Percentiles rank a stretch among this genome's conserved stretches.
phyloP scores from a whole-genome alignment of 805 yeast species.

The Millerozyma acaciae region DNA sequence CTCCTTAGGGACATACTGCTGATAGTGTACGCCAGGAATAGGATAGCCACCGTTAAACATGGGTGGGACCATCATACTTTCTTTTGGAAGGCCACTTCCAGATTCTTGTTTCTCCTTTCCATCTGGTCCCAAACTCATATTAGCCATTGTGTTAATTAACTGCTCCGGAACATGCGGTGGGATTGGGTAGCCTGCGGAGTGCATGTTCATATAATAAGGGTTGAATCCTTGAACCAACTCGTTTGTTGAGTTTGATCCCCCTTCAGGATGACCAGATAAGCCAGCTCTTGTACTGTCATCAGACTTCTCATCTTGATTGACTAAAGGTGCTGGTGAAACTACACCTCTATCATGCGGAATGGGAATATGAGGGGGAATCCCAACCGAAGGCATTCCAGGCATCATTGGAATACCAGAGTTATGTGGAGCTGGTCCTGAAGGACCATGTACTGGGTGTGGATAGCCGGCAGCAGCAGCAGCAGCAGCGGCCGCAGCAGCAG shows the following conservation, averaged over 20 bases:
- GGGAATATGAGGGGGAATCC: conserved; percentile 6
- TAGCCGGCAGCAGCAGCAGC: conserved; percentile 16
- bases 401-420: conserved; percentile 6
- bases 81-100: conserved; percentile 2
- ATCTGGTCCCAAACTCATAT: conserved; percentile 10
- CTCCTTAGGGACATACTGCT: conserved; percentile 13
- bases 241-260: too few species aligned
- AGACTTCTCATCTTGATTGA: too few species aligned
- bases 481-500: conserved; percentile 24
- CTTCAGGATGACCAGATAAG: too few species aligned
- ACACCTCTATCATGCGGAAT: too few species aligned
- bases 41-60: conserved; percentile 14
- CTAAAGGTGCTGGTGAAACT: too few species aligned
- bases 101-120: conserved; percentile 4
- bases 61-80: conserved; percentile 12
- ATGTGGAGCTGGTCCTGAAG: conserved; percentile 10
- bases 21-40: conserved; percentile 13
- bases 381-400: conserved; percentile 11
- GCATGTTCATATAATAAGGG: conserved; percentile 7
- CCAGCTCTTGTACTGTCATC: too few species aligned
- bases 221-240: too few species aligned
- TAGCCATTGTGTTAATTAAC: conserved; percentile 11
- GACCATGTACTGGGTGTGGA: conserved; percentile 8
- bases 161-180: conserved; percentile 3
- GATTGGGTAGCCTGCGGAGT: conserved; percentile 1